Conservation (phyloP, 371 early-diverging fungal species). For the Apophysomyces sp. region DNA sequence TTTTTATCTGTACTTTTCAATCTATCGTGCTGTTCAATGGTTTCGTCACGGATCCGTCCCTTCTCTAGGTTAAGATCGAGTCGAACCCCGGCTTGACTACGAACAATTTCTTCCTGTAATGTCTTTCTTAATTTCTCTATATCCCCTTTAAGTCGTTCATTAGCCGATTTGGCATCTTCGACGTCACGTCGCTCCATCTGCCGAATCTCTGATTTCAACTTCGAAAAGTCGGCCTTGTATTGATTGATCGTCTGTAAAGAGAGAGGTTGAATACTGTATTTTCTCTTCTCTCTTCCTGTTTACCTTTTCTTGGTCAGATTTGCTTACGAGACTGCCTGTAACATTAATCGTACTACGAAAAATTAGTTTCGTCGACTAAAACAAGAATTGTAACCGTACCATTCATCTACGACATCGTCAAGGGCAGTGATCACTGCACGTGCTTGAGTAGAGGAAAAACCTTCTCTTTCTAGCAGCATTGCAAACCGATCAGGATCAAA, state of each 20-base stretch:
- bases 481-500: constrained; percentile 82
- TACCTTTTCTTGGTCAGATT: constrained; percentile 83
- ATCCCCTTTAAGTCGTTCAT: constrained; percentile 75
- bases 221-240: constrained; percentile 86
- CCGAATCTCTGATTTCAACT: constrained; percentile 84
- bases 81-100: constrained; percentile 87
- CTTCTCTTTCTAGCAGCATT: constrained; percentile 71
- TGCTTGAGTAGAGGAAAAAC: constrained; percentile 72
- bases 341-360: constrained; percentile 53
- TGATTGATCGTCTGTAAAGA: constrained; percentile 66
- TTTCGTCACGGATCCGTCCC: constrained; percentile 86
- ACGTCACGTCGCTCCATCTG: constrained; percentile 89
- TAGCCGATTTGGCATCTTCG: constrained; percentile 80
- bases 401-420: constrained; percentile 77
- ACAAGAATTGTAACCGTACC: constrained; percentile 40
- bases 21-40: constrained; percentile 77
- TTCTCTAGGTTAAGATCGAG: constrained; percentile 91
- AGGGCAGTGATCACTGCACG: constrained; percentile 79
- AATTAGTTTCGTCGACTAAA: neutral
- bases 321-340: constrained; percentile 69
- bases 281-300: neutral
- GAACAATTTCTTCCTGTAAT: constrained; percentile 81
- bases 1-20: constrained; percentile 83
- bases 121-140: constrained; percentile 81
- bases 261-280: neutral